Percentiles rank a stretch among this genome's conserved stretches.
phyloP scores from a whole-genome alignment of 2,329 filamentous ascomycete species.

The Cladosporium sp. region DNA sequence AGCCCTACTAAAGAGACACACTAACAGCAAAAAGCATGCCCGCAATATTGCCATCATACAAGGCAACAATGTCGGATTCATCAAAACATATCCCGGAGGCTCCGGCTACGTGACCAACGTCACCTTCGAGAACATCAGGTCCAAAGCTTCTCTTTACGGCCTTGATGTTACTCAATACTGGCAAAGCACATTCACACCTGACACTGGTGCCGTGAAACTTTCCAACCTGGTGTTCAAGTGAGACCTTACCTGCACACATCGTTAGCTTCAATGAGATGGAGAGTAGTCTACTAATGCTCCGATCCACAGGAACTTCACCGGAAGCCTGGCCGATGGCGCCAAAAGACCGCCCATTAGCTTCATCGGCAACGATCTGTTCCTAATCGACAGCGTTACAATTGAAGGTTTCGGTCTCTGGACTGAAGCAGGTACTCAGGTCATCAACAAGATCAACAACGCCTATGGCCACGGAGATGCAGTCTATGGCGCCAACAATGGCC shows the following conservation, averaged over 20 bases:
- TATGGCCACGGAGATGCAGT: not conserved
- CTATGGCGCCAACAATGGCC: not conserved
- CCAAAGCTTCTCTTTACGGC: not conserved
- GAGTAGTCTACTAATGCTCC: not conserved
- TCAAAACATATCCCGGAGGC: not conserved
- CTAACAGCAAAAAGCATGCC: not conserved
- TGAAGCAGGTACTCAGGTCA: not conserved
- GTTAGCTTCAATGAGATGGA: not conserved
- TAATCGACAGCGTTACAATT: not conserved
- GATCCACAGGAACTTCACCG: not conserved
- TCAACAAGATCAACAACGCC: conserved; percentile 2
- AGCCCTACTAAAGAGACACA: not conserved
- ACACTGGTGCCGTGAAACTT: not conserved
- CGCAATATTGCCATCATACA: not conserved
- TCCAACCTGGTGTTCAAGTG: not conserved
- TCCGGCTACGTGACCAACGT: not conserved
- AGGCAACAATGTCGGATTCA: not conserved
- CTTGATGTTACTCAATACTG: not conserved
- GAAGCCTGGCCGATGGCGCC: not conserved
- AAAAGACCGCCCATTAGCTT: conserved; percentile 1
- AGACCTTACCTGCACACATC: not conserved
- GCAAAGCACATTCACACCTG: not conserved
- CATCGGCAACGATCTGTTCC: not conserved
- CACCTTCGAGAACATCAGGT: not conserved
- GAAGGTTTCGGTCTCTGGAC: not conserved